Evolutionary conservation across 202 grass and related monocot species (phyloP).

Genomic region (Schoenoplectus tabernaemontani): DNA sequence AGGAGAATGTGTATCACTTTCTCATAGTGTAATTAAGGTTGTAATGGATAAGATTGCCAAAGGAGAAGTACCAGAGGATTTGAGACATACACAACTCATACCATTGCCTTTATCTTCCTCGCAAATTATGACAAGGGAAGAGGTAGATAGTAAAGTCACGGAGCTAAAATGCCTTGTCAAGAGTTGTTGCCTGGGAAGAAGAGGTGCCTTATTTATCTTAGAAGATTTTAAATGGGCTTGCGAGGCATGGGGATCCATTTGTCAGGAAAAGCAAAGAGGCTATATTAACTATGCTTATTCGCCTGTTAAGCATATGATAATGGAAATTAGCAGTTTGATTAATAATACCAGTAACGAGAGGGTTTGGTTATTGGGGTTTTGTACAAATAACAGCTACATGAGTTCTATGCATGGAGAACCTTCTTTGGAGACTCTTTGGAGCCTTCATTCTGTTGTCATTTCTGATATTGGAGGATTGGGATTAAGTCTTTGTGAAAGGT

Average conservation of each 20-base stretch:
- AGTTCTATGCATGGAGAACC: slow-evolving; percentile 48
- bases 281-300: slow-evolving; percentile 34
- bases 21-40: slow-evolving; percentile 43
- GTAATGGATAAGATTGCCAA: slow-evolving; percentile 83
- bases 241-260: slow-evolving; percentile 33
- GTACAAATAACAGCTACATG: slow-evolving; percentile 43
- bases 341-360: slow-evolving; percentile 23
- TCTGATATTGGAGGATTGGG: slow-evolving; percentile 27
- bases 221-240: slow-evolving; percentile 63
- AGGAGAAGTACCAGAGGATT: slow-evolving; percentile 40
- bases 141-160: slow-evolving; percentile 49
- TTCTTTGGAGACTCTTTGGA: slow-evolving; percentile 61
- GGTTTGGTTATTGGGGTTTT: slow-evolving; percentile 59
- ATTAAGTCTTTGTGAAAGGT: slow-evolving; percentile 50
- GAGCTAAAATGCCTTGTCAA: slow-evolving; percentile 56
- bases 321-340: slow-evolving; percentile 61
- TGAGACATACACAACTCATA: slow-evolving; percentile 74
- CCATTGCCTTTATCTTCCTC: slow-evolving; percentile 45
- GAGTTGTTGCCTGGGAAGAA: slow-evolving; percentile 38
- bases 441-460: slow-evolving; percentile 43
- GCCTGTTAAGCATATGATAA: slow-evolving; percentile 64
- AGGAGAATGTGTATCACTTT: slow-evolving; percentile 31
- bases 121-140: slow-evolving; percentile 35
- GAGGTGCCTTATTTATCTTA: slow-evolving; percentile 59
- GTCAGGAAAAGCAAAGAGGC: slow-evolving; percentile 9